Conservation (phyloP, 2,329 filamentous ascomycete species). For the Coniochaeta prunicola region DNA sequence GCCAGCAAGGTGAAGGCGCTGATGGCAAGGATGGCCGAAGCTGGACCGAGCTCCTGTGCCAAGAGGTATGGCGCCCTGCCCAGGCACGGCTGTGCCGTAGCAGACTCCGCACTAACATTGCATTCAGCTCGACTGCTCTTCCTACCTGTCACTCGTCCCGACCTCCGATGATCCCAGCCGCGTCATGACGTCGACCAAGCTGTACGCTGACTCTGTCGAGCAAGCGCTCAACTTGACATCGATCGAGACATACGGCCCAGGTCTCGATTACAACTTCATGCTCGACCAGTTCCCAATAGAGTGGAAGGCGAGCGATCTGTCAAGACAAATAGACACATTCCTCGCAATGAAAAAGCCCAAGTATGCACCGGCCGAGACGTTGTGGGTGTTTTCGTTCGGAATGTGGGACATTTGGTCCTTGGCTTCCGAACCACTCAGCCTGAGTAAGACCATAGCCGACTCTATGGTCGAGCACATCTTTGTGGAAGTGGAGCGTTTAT, state of each 20-base stretch:
- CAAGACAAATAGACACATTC: constrained; percentile 36
- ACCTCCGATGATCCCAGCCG: constrained; percentile 32
- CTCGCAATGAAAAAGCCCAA: constrained; percentile 28
- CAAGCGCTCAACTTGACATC: constrained; percentile 22
- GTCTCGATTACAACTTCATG: constrained; percentile 36
- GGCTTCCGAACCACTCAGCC: constrained; percentile 34
- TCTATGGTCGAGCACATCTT: constrained; percentile 32
- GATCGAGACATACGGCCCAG: constrained; percentile 24
- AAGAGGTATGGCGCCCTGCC: constrained; percentile 28
- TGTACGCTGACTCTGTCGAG: constrained; percentile 41
- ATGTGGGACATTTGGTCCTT: constrained; percentile 49
- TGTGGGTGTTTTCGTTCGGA: constrained; percentile 47
- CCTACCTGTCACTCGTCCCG: constrained; percentile 39
- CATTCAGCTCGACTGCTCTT: constrained; percentile 36
- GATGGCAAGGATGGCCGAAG: constrained; percentile 31
- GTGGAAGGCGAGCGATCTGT: constrained; percentile 30
- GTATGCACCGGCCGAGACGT: constrained; percentile 33
- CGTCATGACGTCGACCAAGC: constrained; percentile 45
- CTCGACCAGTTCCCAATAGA: constrained; percentile 33
- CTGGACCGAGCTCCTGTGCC: constrained; percentile 43
- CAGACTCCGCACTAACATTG: neutral
- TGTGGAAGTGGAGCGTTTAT: constrained; percentile 38
- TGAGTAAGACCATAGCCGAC: constrained; percentile 29
- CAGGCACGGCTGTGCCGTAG: neutral
- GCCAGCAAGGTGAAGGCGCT: constrained; percentile 9